Percentiles rank a stretch among this genome's conserved stretches.
Conservation (phyloP, 2,329 filamentous ascomycete species). For the Sarocladium oryzae region DNA sequence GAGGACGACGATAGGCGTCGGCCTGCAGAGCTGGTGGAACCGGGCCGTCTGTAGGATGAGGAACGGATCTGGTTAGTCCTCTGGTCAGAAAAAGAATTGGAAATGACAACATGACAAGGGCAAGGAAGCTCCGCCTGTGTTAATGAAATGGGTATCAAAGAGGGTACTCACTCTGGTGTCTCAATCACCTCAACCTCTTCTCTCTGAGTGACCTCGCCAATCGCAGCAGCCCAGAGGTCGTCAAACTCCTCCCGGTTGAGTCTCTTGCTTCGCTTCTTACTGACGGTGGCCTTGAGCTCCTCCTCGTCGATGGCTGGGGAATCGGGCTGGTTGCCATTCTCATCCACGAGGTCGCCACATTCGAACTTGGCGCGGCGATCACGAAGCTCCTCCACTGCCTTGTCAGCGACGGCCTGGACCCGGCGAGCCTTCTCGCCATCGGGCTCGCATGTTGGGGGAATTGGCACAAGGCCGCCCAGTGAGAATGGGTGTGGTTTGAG, state of each 20-base stretch:
- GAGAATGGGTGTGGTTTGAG: conserved; percentile 78
- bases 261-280: conserved; percentile 69
- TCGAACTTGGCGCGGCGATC: conserved; percentile 84
- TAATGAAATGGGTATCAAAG: conserved; percentile 15
- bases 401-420: conserved; percentile 81
- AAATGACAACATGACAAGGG: conserved; percentile 13
- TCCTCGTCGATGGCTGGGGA: conserved; percentile 58
- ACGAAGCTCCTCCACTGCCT: conserved; percentile 78
- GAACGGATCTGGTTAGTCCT: conserved; percentile 80
- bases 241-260: conserved; percentile 89
- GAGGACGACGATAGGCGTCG: conserved; percentile 73
- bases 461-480: conserved; percentile 70
- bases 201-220: conserved; percentile 61
- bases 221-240: conserved; percentile 70
- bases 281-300: conserved; percentile 71
- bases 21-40: conserved; percentile 54
- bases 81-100: conserved; percentile 43
- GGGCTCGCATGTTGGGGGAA: conserved; percentile 88
- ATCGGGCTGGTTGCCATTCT: conserved; percentile 51
- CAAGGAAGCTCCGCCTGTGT: neutral
- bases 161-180: conserved; percentile 44
- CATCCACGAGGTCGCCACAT: conserved; percentile 66
- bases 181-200: conserved; percentile 50
- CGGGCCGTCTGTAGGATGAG: conserved; percentile 65
- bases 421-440: conserved; percentile 88